Evolutionary conservation across 2,329 filamentous ascomycete species (phyloP).

Genomic region (Penicillium sp.): DNA sequence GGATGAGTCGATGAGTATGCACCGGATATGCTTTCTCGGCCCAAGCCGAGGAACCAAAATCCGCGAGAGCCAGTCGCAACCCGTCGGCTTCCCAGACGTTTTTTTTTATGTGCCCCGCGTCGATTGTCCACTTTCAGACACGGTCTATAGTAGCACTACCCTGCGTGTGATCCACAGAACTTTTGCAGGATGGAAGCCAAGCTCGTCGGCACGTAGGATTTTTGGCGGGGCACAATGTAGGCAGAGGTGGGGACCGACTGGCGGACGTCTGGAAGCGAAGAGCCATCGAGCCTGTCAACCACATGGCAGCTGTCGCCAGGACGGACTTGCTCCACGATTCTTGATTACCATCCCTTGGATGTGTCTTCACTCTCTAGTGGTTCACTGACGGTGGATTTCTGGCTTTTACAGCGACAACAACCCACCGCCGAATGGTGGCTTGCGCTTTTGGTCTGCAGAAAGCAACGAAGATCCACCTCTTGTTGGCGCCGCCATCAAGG

Average conservation of each 20-base stretch:
- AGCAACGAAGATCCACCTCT: not conserved
- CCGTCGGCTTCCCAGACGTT: constrained; percentile 3
- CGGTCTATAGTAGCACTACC: not conserved
- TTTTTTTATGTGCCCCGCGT: not conserved
- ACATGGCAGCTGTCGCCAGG: not conserved
- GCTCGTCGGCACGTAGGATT: not conserved
- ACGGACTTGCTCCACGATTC: not conserved
- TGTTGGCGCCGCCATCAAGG: not conserved
- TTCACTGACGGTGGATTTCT: not conserved
- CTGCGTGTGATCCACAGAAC: not conserved
- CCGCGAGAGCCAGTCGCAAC: not conserved
- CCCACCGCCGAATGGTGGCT: not conserved
- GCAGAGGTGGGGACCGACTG: not conserved
- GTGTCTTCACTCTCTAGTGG: too few relatives aligned
- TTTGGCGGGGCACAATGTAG: not conserved
- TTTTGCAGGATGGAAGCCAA: not conserved
- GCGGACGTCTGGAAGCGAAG: not conserved
- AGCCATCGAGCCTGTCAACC: not conserved
- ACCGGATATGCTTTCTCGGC: not conserved
- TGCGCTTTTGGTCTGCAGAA: not conserved
- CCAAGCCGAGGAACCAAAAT: constrained; percentile 1
- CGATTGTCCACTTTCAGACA: not conserved
- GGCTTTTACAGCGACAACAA: not conserved
- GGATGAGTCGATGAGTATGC: not conserved
- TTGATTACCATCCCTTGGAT: not conserved